Base-by-base conservation (phyloP, 164 flowering plant species). In the Brasenia schreberi region DNA sequence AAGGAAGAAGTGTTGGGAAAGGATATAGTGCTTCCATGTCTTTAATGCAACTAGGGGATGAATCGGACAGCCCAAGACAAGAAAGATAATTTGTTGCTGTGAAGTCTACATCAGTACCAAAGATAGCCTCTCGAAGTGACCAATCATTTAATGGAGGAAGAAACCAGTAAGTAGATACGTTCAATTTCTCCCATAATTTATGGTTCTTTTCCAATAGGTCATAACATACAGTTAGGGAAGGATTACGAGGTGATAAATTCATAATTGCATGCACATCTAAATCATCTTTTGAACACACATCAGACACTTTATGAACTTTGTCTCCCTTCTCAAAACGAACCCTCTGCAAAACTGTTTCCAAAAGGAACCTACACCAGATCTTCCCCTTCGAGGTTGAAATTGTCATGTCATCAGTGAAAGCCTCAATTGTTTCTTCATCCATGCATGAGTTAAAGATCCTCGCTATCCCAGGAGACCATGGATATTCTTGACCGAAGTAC, bases 1-100 rank as follows among this genome's bases (percentile, higher is more conserved):
- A 77, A 58, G 97, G 99, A 76, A 94, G 92, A 75, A 95, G 67
- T 45, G 97, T 92, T 62, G 99, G 97, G 74, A 87, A 92, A 7
- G 94, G 97, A 72, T 83, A 86, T 69, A 92, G 66, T 16, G 9
- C 63, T 80, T 86, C 88, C 43, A 91, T 68, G 68, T 79, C 42
- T 56, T 75, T 77, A 59, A 63, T 62, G 23, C 88, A 94, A 68
- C 79, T 75, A 11, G 0, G 52, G 52, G 5, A 6, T 11, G 79
- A 77, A 63, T 83, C 81, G 73, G 77, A 87, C 77, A 76, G 87
- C 60, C 72, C 85, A 76, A 85, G 89, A 65, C 92, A 91, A 74
- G 71, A 76, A 70, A 76, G 67, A 77, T 76, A 84, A 71, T 95
- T 74, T 80, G 96, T 95, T 44, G 52, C 52, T 44, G 10, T 44